These are phyloP conservation scores for Hippophae gyantsensis DNA, from an alignment of 306 rosid species.

Conservation along the genomic window DNA sequence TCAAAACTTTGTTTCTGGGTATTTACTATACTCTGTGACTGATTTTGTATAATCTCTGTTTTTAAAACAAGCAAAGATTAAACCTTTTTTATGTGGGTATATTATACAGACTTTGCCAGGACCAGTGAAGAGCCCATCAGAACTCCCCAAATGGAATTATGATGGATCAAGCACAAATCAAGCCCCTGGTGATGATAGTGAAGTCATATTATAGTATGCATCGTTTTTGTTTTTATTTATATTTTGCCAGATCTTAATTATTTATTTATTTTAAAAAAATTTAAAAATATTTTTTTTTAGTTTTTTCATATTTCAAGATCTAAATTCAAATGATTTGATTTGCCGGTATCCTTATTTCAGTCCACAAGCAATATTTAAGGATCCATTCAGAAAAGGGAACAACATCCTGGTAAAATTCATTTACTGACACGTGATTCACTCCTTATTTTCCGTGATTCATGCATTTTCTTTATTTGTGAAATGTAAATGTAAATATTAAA, in stretches of 20 bases:
- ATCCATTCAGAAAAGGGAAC: slow-evolving; percentile 47
- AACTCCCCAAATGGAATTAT: slow-evolving; percentile 49
- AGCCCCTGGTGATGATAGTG: slow-evolving; percentile 44
- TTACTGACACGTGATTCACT: background rate
- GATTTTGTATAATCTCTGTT: background rate
- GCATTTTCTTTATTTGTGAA: background rate
- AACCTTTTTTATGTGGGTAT: background rate
- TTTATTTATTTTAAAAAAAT: background rate
- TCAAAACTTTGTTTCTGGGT: too few species aligned
- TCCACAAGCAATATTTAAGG: slow-evolving; percentile 45
- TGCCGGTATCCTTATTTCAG: slow-evolving; percentile 6
- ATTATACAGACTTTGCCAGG: slow-evolving; percentile 33
- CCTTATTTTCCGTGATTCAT: background rate
- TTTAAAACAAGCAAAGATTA: background rate
- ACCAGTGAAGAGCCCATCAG: slow-evolving; percentile 31
- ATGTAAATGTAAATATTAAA: background rate
- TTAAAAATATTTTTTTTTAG: background rate
- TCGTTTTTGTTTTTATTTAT: too few species aligned
- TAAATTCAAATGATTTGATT: too few species aligned
- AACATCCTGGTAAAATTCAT: slow-evolving; percentile 34
- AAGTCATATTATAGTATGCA: slow-evolving; percentile 41
- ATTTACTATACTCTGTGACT: background rate
- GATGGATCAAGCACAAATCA: slow-evolving; percentile 53
- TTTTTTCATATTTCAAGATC: background rate
- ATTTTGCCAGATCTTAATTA: too few species aligned